A percentile compares a stretch with the other conserved stretches of the same genome.
Conservation (phyloP, 140 eudicot species). For the Erigeron philadelphicus region DNA sequence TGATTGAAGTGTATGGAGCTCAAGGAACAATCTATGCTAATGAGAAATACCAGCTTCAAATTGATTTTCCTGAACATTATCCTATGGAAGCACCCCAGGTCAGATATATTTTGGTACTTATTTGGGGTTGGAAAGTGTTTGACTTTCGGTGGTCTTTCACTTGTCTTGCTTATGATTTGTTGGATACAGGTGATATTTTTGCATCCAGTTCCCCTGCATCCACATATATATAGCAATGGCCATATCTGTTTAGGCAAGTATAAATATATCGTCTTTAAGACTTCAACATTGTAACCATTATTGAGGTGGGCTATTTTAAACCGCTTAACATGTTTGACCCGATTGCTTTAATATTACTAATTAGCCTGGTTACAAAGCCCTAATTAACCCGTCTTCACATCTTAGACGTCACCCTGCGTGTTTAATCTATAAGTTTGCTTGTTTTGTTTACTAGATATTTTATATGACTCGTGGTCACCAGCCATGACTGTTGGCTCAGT, state of each 20-base stretch:
- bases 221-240: slow-evolving; percentile 90
- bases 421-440: neutral
- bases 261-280: neutral
- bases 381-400: neutral
- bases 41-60: slow-evolving; percentile 79
- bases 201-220: slow-evolving; percentile 86
- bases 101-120: slow-evolving; percentile 12
- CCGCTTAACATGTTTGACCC: neutral
- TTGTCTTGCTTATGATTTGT: slow-evolving; percentile 5
- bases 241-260: slow-evolving; percentile 78
- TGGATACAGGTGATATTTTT: slow-evolving; percentile 72
- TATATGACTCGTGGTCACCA: slow-evolving; percentile 95
- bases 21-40: slow-evolving; percentile 68
- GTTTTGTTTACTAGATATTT: slow-evolving; percentile 53
- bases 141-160: neutral
- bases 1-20: slow-evolving; percentile 84
- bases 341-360: neutral
- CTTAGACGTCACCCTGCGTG: neutral
- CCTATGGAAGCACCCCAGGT: slow-evolving; percentile 99
- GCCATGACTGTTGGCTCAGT: slow-evolving; percentile 92
- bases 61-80: slow-evolving; percentile 94
- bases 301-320: neutral
- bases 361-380: neutral
- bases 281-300: neutral
- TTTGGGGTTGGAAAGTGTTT: slow-evolving; percentile 8